These are phyloP conservation scores for Perkinsus olseni DNA, from an alignment of 169 alveolate genomes.

Conservation along the genomic window DNA sequence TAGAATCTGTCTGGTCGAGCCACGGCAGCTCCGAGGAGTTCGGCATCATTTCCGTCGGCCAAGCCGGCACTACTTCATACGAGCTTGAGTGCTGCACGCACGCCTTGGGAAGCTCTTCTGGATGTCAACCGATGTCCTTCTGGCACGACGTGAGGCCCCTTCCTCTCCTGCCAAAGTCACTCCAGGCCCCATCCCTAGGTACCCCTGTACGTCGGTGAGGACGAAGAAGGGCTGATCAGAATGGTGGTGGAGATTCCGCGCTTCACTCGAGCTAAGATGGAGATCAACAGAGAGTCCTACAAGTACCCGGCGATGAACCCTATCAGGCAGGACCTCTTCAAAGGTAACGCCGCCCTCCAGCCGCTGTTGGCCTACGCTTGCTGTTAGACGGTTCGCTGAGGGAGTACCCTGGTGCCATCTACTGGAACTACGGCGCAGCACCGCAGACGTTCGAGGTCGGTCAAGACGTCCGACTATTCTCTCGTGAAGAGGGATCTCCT, in stretches of 20 bases:
- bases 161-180: no score
- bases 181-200: background rate
- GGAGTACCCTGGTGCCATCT: slow-evolving; percentile 61
- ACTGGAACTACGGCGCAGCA: slow-evolving; percentile 82
- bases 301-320: slow-evolving; percentile 17
- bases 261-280: slow-evolving; percentile 26
- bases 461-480: slow-evolving; percentile 27
- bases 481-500: no score
- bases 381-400: slow-evolving; percentile 19
- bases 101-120: background rate
- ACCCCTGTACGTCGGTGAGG: background rate
- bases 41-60: background rate
- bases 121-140: background rate
- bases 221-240: background rate
- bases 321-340: slow-evolving; percentile 31
- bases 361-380: background rate
- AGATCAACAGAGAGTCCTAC: slow-evolving; percentile 25
- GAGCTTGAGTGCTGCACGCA: background rate
- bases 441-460: slow-evolving; percentile 87
- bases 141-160: background rate
- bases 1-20: background rate
- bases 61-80: background rate
- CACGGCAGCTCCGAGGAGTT: background rate
- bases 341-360: background rate
- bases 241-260: slow-evolving; percentile 26